These are phyloP conservation scores for Xeromyces bisporus DNA, from an alignment of 495 filamentous ascomycete genomes.

Conservation along the genomic window DNA sequence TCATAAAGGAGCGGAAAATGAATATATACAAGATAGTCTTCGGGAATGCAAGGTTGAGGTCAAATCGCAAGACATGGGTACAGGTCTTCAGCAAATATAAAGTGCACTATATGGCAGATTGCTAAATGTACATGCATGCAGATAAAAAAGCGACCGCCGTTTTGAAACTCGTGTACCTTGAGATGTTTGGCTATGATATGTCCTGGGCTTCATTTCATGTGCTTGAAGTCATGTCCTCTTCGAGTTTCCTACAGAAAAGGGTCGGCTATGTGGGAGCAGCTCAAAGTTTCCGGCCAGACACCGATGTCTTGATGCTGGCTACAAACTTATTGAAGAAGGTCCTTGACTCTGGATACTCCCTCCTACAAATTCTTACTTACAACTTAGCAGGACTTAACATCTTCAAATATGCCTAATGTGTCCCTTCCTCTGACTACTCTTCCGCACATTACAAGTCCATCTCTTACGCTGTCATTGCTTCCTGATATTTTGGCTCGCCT, in stretches of 20 bases:
- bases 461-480: constrained; percentile 73
- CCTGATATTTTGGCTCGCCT: constrained; percentile 75
- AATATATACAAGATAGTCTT: constrained; percentile 79
- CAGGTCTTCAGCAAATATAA: constrained; percentile 1
- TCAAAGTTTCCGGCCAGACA: constrained; percentile 89
- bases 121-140: constrained; percentile 18
- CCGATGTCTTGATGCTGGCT: constrained; percentile 92
- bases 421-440: constrained; percentile 72
- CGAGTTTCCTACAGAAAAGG: constrained; percentile 85
- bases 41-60: constrained; percentile 91
- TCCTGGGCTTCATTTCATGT: constrained; percentile 98
- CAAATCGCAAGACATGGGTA: constrained; percentile 80
- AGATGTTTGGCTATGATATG: constrained; percentile 99
- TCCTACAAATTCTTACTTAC: constrained; percentile 5
- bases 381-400: constrained; percentile 52
- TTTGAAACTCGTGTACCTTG: constrained; percentile 86
- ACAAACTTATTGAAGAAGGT: constrained; percentile 96
- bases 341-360: not conserved
- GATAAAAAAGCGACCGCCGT: constrained; percentile 93
- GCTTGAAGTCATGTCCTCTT: constrained; percentile 92
- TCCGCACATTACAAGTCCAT: constrained; percentile 81
- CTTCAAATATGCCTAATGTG: constrained; percentile 54
- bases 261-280: constrained; percentile 93
- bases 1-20: constrained; percentile 83
- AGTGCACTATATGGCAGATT: constrained; percentile 1